Base-by-base conservation (phyloP, 2,329 filamentous ascomycete species). In the Stagonosporopsis rhizophila region DNA sequence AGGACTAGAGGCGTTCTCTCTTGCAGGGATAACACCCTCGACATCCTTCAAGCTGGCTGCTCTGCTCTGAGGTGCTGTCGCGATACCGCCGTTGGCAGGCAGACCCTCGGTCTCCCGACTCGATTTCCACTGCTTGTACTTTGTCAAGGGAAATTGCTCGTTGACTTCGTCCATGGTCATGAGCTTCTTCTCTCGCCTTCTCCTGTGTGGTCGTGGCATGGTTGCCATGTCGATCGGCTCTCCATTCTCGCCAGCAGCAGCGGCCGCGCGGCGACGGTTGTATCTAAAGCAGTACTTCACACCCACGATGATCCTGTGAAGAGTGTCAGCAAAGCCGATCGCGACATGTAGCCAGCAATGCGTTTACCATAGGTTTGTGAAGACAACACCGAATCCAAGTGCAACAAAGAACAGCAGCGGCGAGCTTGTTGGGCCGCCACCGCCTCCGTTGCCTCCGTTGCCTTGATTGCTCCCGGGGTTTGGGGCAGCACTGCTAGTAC, bases 91-190 rank as follows among this genome's bases (percentile, higher is more conserved):
- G 51, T 86, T 85, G 9, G 92, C 89, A 3, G 94, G 88, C 42
- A 98, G 80, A 7, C 94, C 95, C 74, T 96, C 87, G 55, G 89
- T 86, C 53, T 92, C 92, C 56, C 94, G 88, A 52, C 87, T 87
- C 6, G 90, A 88, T 56, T 95, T 89, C 94, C 95, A 99, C 48
- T 85, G 86, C 81, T 99, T 98, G 84, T 99, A 99, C 78, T 98
- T 98, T 67, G 87, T 88, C 79, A 97, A 87, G 0, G 95, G 94
- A 69, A 99, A 99, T 67, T 96, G 91, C 66, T 96, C 92, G 74
- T 99, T 98, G 61, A 99, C 95, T 78, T 99, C 95, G 60, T 99
- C 95, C 88, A 98, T 97, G 2, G 90, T 91, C 95, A 99, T 98
- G 66, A 99, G 78, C 77, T 97, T 99, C 87, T 99, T 99, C 78